Evolutionary conservation across 148 eudicot species (phyloP).

Genomic region (Diospyros lotus): DNA sequence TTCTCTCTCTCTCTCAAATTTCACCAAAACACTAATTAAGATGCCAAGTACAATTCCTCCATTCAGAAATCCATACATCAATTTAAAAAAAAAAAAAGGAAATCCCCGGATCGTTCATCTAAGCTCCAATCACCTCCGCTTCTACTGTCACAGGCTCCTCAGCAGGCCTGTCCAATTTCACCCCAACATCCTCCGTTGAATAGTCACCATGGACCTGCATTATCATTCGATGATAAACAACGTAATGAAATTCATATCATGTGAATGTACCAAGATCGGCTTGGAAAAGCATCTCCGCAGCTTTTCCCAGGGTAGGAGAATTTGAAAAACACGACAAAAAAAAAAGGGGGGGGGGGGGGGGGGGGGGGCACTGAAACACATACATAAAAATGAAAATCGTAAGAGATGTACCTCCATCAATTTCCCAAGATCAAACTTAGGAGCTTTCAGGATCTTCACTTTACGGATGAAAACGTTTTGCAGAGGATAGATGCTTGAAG

Average conservation of each 20-base stretch:
- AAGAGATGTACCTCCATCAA: constrained; percentile 65
- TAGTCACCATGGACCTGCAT: constrained; percentile 75
- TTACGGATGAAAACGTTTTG: constrained; percentile 78
- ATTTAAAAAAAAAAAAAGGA: not conserved
- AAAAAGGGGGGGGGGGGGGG: rapidly evolving
- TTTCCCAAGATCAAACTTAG: constrained; percentile 80
- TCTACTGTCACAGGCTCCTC: constrained; percentile 27
- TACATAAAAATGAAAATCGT: not conserved
- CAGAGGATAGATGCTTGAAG: constrained; percentile 72
- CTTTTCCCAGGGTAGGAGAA: no score
- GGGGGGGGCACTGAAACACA: no score
- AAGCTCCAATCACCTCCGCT: constrained; percentile 38
- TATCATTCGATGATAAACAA: not conserved
- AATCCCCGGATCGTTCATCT: not conserved
- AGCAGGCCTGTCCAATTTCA: constrained; percentile 69
- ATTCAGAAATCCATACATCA: not conserved
- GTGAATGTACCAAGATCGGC: not conserved
- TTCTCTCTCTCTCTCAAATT: no score
- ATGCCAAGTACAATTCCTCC: not conserved
- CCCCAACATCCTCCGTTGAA: constrained; percentile 59
- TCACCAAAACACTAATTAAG: not conserved
- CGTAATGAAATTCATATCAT: not conserved
- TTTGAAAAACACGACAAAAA: not conserved
- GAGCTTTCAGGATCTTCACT: constrained; percentile 82
- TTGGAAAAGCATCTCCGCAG: no score